Evolutionary conservation across 306 rosid genomes (phyloP), one percentile per base, ranked within the genome.

Genomic region (Hippophae tibetana): DNA sequence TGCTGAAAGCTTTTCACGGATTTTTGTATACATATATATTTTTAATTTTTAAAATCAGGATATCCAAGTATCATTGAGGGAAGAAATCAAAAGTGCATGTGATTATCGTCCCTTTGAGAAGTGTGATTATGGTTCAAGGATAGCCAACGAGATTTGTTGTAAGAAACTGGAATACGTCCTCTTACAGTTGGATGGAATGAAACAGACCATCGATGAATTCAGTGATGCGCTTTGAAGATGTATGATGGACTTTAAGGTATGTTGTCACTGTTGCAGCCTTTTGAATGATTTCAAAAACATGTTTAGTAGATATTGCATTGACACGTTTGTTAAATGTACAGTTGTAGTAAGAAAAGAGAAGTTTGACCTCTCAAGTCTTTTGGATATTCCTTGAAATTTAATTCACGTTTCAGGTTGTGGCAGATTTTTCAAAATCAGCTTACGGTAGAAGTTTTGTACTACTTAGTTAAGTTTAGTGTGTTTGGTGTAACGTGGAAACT

Each of bases 61-160:
- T 67, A 87, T 92, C 69, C 98, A 90, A 68, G 84, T 87, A 60
- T 83, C 94, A 0, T 62, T 90, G 73, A 90, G 92, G 58, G 92
- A 83, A 74, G 96, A 92, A 69, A 92, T 92, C 73, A 85, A 87
- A 76, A 81, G 95, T 70, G 95, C 96, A 2, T 90, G 96, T 49
- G 98, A 87, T 63, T 85, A 87, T 67, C 95, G 96, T 66, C 96
- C 98, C 14, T 87, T 87, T 73, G 98, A 90, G 85, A 90, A 87
- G 70, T 83, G 98, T 58, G 96, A 87, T 75, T 90, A 87, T 57
- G 84, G 92, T 52, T 57, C 98, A 42, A 83, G 98, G 79, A 71
- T 85, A 63, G 86, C 93, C 47, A 92, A 82, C 57, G 98, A 90
- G 74, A 86, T 90, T 50, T 87, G 82, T 71, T 63, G 78, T 78